Evolutionary conservation across 2,329 filamentous ascomycete species (phyloP).

Genomic region (Paraconiothyrium brasiliense): DNA sequence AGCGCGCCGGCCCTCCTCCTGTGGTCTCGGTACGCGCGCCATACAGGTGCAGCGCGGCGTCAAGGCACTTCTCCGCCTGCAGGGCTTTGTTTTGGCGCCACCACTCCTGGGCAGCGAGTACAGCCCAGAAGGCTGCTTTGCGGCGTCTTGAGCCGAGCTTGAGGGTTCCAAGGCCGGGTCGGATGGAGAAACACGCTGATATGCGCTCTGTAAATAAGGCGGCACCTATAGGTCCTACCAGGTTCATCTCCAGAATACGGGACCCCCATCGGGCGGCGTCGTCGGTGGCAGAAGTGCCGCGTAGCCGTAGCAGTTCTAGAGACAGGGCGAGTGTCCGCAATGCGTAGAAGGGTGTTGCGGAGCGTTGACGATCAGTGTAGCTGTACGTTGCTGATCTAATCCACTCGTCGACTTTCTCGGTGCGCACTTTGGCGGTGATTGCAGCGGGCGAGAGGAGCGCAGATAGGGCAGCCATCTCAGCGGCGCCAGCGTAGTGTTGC

Average conservation of each 20-base stretch:
- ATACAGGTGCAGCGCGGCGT: conserved; percentile 70
- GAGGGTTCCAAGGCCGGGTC: conserved; percentile 71
- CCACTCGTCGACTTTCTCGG: conserved; percentile 85
- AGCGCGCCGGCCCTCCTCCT: conserved; percentile 23
- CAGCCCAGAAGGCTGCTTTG: conserved; percentile 90
- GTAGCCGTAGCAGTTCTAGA: conserved; percentile 82
- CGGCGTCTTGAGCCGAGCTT: conserved; percentile 76
- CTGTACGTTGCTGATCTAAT: conserved; percentile 92
- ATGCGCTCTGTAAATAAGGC: conserved; percentile 87
- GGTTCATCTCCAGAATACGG: conserved; percentile 75
- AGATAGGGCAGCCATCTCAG: conserved; percentile 93
- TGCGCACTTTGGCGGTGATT: conserved; percentile 76
- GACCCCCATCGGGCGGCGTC: conserved; percentile 88
- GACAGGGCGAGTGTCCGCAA: conserved; percentile 79
- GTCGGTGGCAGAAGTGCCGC: conserved; percentile 82
- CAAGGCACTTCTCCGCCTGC: conserved; percentile 80
- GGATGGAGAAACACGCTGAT: conserved; percentile 82
- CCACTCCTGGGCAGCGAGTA: conserved; percentile 87
- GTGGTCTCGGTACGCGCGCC: conserved; percentile 46
- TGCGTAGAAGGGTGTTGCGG: conserved; percentile 80
- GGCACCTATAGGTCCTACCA: conserved; percentile 79
- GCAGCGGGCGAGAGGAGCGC: conserved; percentile 79
- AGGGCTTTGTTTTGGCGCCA: conserved; percentile 77
- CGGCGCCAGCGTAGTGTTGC: conserved; percentile 91
- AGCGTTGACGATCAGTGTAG: conserved; percentile 78